Base-by-base conservation (phyloP, 768 basidiomycete genomes). In the Boletus pseudo-olivaceus region DNA sequence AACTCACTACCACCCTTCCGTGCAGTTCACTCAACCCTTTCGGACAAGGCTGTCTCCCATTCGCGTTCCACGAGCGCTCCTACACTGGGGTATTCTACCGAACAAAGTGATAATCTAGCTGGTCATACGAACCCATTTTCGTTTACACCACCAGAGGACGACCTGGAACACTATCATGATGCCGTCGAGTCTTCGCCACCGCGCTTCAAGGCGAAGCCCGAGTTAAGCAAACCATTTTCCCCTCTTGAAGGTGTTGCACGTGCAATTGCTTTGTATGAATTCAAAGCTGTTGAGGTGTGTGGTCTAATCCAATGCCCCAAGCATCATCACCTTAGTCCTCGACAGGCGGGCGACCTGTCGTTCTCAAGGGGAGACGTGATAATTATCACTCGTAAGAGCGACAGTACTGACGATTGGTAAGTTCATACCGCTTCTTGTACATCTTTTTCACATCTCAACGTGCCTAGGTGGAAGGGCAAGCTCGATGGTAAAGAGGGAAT, bases 321-420 rank as follows among this genome's bases (percentile, higher is more conserved):
- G 14, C 23, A 30, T 38, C 38, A 19, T 61, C 38, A 47, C 30
- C 61, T 50, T 20, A 52, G 27, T 60, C 27, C 5, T 29, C 20
- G n/a, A 49, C n/a, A 90, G 87, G 66, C 73, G 10, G 90, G 88
- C 2, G 90, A 93, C 66, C 62, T 93, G 43, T 85, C 87, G 0
- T 90, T 93, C 63, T 75, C 72, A 14, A 90, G 84, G 64, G 90
- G 90, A 1, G 85, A 90, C 57, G 78, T 92, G 14, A 87, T 93
- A 45, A 76, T 71, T 15, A 74, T 93, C 20, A 83, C 79, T 11
- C 74, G 85, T 68, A 89, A 81, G 74, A 90, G 83, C 56, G 76
- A 83, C 34, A 88, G 81, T 41, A 82, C 73, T 10, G 82, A 93
- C 64, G 87, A 90, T 58, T 93, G 90, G 90, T 84, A 59, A 47